Base-by-base conservation (phyloP, 108 stramenopile genomes). In the Nitzschia palea region DNA sequence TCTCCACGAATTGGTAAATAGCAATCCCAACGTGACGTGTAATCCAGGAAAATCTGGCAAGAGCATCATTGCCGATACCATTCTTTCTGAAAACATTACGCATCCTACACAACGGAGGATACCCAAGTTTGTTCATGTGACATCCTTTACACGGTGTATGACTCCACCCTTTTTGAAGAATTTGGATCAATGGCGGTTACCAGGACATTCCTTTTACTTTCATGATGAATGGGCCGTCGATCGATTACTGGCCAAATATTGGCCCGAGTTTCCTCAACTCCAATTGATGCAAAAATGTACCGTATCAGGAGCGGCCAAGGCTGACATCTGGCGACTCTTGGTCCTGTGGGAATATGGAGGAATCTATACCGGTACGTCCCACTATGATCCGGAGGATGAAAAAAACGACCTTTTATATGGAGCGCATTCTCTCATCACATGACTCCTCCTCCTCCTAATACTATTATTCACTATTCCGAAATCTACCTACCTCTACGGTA, bases 221-320 rank as follows among this genome's bases (percentile, higher is more conserved):
- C 86, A 91, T 59, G 85, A 87, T 52, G 89, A 91, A 67, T 68
- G 44, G 9, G 89, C 86, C 23, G 55, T 91, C 22, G 44, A 86
- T 43, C 56, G 73, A 17, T 67, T 90, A 12, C 52, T 87, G 27
- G 42, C 81, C 22, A 53, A 73, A 20, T 1, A 30, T 42, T 82
- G 77, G 79, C 71, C 66, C 25, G 76, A 74, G 40, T 86, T 86
- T 70, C 89, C 89, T 33, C 71, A 74, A 23, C 27, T 90, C 30
- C 79, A 81, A 30, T 37, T 67, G 32, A 54, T 64, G 20, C 50
- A 82, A 37, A 36, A 62, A 10, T 90, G 89, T 53, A 47, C 75
- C 28, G 68, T 65, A 1, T 29, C 55, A 0, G 86, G 82, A 12
- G 88, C 86, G 0, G 71, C 73, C n/a, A 71, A 76, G 43, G 73